Evolutionary conservation across 192 early-diverging fungal species (phyloP), one percentile per base, ranked within the genome.

Genomic region (Anaeromyces robustus): DNA sequence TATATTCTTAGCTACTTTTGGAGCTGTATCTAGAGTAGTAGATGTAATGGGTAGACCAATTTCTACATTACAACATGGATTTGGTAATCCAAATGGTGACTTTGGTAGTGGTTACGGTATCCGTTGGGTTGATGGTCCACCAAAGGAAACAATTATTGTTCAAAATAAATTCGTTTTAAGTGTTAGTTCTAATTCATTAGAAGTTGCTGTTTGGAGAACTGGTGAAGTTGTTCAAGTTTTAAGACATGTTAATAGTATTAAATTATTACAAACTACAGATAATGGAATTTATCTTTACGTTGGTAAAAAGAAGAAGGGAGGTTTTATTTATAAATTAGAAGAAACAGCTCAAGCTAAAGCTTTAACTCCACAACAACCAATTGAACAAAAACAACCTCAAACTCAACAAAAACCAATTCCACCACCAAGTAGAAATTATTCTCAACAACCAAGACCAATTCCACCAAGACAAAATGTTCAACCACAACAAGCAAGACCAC

Each of bases 221-320:
- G 82, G 82, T 77, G 79, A 79, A 37, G 37, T 80, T 34, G 30
- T 82, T 14, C 82, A 82, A 68, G 80, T 82, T n/a, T 68, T 68
- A n/a, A 68, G 52, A 68, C 52, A 68, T n/a, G 52, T 68, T 11
- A 68, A 68, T 68, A n/a, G 4, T 9, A 68, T 68, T 68, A 68
- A 68, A 68, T 68, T 68, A 68, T 68, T 68, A 68, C 52, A 68
- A 68, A 26, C 26, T 26, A 68, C 52, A 22, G 26, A n/a, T 6
- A 18, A 26, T 68, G 52, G 52, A 9, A 9, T 68, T 68, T 68
- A 68, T 9, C 17, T 68, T 9, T 68, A n/a, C n/a, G 52, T 68
- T 26, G 52, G 52, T 9, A 68, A 68, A 11, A 68, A 68, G 26
- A 68, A 68, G 52, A 68, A 68, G 52, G 52, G 52, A 22, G 52